Evolutionary conservation across 1,284 basidiomycete species (phyloP), one percentile per base, ranked within the genome.

Genomic region (Tilletia caries): DNA sequence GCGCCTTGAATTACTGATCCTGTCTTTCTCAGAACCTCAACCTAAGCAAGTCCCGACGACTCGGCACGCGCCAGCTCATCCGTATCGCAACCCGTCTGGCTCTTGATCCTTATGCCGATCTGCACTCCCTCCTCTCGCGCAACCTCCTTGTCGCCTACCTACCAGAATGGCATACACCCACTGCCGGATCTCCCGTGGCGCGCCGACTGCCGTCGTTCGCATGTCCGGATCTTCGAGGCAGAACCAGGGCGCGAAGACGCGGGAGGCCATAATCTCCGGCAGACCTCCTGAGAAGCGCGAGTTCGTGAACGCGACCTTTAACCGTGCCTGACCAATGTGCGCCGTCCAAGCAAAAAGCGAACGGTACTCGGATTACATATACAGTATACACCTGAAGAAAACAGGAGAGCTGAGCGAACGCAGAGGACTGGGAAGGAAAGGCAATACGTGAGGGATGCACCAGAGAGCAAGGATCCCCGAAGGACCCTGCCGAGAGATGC

Each of bases 21-120:
- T 18, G 37, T 18, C 25, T 8, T 25, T 27, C 29, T 41, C 64
- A 65, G 46, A 76, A 73, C 23, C 71, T 81, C 8, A 79, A 78
- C 27, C 71, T 83, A 2, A 73, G 75, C 64, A 84, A 84, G 69
- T 79, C 80, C 12, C 70, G 83, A 4, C 68, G 83, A 23, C 71
- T 84, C 4, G 83, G 84, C n/a, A 84, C 84, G 32, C 74, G 80
- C 4, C 78, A 79, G 58, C 74, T 84, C 29, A 75, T 84, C 23
- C 77, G 84, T 18, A 81, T 84, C 64, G 82, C 82, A 0, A 60
- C 66, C 10, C 73, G 83, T 25, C 70, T 84, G 1, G 79, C 82
- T 0, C 52, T 34, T 1, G 78, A 74, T 71, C 80, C 83, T 15
- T 78, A 79, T 37, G 64, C 70, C 50, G 81, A 83, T 58, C 33